Base-by-base conservation (phyloP, 371 early-diverging fungal species). In the Mucor ambiguus region DNA sequence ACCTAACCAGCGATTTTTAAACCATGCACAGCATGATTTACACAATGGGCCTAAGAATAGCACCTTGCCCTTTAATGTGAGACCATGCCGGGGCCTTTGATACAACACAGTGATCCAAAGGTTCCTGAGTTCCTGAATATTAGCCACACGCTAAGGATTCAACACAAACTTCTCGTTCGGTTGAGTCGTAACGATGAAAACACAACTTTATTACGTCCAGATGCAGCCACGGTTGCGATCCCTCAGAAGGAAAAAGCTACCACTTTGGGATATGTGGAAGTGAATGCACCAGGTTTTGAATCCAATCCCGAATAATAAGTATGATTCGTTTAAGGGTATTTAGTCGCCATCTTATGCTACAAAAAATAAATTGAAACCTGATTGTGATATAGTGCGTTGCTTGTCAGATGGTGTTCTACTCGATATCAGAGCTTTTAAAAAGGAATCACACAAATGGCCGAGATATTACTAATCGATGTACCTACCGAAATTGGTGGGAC, bases 111-210 rank as follows among this genome's bases (percentile, higher is more conserved):
- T n/a, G n/a, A n/a, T n/a, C n/a, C n/a, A n/a, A n/a, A n/a, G n/a
- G n/a, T n/a, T n/a, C n/a, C n/a, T n/a, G n/a, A n/a, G n/a, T n/a
- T n/a, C n/a, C n/a, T n/a, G n/a, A n/a, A n/a, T n/a, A n/a, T n/a
- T n/a, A n/a, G n/a, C n/a, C n/a, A n/a, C n/a, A n/a, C n/a, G n/a
- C n/a, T n/a, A n/a, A n/a, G n/a, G n/a, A n/a, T n/a, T n/a, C n/a
- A n/a, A n/a, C n/a, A 64, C 29, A 64, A 64, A 43, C 64, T 12
- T 26, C 46, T 68, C 64, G 8, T 63, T 37, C 63, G 64, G 69
- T 35, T 68, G 60, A 69, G 64, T 28, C 69, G 69, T 56, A 16
- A 57, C 56, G 69, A 64, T 64, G 64, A 69, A 0, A 69, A 63
- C 55, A 69, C 64, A 43, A 14, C 57, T 37, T 6, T 48, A 60